These are phyloP conservation scores for Cyphellophora attinorum DNA, from an alignment of 2,329 filamentous ascomycete species.

Conservation along the genomic window DNA sequence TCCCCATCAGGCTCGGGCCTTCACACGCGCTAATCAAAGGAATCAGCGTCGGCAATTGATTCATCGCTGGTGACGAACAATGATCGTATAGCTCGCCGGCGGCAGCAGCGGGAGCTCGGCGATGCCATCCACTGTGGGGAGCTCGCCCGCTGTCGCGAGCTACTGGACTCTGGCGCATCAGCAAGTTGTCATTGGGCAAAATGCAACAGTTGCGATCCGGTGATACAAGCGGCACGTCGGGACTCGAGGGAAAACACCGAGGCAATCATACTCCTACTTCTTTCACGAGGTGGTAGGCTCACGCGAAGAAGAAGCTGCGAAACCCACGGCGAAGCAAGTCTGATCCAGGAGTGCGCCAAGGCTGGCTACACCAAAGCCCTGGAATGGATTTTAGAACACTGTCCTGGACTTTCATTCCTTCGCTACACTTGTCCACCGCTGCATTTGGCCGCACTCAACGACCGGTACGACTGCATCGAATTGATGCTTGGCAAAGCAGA, in stretches of 20 bases:
- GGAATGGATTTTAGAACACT: neutral
- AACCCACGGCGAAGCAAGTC: neutral
- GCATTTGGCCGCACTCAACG: slow-evolving; percentile 1
- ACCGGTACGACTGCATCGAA: slow-evolving; percentile 1
- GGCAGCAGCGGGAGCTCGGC: neutral
- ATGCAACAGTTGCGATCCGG: neutral
- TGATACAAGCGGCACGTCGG: neutral
- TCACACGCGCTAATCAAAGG: no score
- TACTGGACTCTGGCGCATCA: neutral
- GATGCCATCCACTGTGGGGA: neutral
- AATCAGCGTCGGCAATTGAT: no score
- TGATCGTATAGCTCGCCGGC: no score
- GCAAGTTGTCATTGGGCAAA: neutral
- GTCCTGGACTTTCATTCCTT: neutral
- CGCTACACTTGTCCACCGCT: neutral
- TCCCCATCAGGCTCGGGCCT: no score
- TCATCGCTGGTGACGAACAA: no score
- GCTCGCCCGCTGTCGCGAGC: neutral
- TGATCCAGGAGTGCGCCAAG: neutral
- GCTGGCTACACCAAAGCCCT: neutral
- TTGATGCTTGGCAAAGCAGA: neutral
- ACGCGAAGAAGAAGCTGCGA: neutral
- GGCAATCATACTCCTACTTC: neutral
- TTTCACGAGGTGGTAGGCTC: neutral
- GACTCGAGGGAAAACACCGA: no score